Evolutionary conservation across 1,139 yeast species (phyloP), one percentile per base, ranked within the genome.

Genomic region (Debaryomyces coudertii): DNA sequence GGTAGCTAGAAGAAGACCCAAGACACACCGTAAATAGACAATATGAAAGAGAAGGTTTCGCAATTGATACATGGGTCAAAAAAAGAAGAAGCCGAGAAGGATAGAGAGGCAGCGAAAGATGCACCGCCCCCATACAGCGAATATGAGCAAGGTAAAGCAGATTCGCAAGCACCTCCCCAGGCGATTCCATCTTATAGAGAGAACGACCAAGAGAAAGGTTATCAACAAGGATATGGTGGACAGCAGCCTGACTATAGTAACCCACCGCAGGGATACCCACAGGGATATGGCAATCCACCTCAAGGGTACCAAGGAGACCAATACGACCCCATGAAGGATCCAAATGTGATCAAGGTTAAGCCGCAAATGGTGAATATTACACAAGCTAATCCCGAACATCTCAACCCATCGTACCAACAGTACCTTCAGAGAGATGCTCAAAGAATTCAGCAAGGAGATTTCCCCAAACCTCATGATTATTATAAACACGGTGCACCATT

Each of bases 331-430:
- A 48, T 61, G 56, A 42, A 57, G 4, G 69, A 63, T 40, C 69
- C 68, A 2, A 62, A 63, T 40, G 71, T 66, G 2, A 60, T 57
- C 45, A 61, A 57, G 38, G 67, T 71, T 4, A 55, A 67, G 4
- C 75, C 77, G 2, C 69, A 68, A 33, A 47, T 57, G 47, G 76
- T 71, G 15, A 68, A 73, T 48, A 74, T 74, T 15, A 49, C 69
- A 3, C 60, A 56, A 41, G 66, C 77, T 0, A 68, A 68, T 16
- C 71, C 74, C 1, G 62, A 67, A 40, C 70, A 71, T 46, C 54
- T 71, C 42, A 65, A 71, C 38, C 76, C 76, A 0, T 63, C 71
- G 3, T 73, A 72, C 49, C 71, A 58, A 28, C 66, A 69, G 46
- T 74, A 61, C 47, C 58, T 63, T 28, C 54, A 55, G 34, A 54